These are phyloP conservation scores for Talaromyces atroroseus DNA, from an alignment of 2,329 filamentous ascomycete species.

Conservation along the genomic window DNA sequence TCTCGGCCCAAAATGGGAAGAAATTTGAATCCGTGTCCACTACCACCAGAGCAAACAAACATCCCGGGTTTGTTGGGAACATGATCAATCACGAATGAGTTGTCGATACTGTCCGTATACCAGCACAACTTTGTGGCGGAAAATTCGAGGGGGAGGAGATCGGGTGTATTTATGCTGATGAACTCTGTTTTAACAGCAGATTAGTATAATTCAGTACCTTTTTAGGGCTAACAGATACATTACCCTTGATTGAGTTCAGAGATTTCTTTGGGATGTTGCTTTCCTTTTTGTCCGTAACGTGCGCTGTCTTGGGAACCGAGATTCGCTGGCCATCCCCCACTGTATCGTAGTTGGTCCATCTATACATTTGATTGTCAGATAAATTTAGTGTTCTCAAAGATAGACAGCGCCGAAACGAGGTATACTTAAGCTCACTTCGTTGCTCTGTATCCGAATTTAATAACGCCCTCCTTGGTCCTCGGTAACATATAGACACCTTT, in stretches of 20 bases:
- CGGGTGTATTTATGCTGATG: slow-evolving; percentile 12
- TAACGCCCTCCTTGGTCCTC: slow-evolving; percentile 34
- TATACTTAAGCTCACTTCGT: slow-evolving; percentile 41
- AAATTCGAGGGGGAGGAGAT: slow-evolving; percentile 27
- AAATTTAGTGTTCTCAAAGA: background rate
- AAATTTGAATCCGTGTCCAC: slow-evolving; percentile 60
- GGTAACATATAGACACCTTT: slow-evolving; percentile 47
- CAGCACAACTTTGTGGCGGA: slow-evolving; percentile 47
- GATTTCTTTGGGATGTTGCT: background rate
- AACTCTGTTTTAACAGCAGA: slow-evolving; percentile 18
- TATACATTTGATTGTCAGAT: slow-evolving; percentile 24
- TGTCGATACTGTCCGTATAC: slow-evolving; percentile 54
- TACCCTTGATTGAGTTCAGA: background rate
- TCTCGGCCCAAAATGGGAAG: slow-evolving; percentile 48
- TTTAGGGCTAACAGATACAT: background rate
- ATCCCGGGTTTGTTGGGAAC: slow-evolving; percentile 47
- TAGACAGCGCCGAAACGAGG: background rate
- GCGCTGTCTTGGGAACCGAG: background rate
- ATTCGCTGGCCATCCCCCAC: slow-evolving; percentile 19
- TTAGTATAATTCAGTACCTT: too few relatives aligned
- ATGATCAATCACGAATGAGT: slow-evolving; percentile 51
- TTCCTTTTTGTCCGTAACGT: background rate
- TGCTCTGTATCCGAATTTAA: slow-evolving; percentile 49
- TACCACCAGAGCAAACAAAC: slow-evolving; percentile 57
- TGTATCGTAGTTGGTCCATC: slow-evolving; percentile 42